A percentile compares a stretch with the other conserved stretches of the same genome.
Conservation (phyloP, 2,329 filamentous ascomycete genomes). For the Spiromastix sp. region DNA sequence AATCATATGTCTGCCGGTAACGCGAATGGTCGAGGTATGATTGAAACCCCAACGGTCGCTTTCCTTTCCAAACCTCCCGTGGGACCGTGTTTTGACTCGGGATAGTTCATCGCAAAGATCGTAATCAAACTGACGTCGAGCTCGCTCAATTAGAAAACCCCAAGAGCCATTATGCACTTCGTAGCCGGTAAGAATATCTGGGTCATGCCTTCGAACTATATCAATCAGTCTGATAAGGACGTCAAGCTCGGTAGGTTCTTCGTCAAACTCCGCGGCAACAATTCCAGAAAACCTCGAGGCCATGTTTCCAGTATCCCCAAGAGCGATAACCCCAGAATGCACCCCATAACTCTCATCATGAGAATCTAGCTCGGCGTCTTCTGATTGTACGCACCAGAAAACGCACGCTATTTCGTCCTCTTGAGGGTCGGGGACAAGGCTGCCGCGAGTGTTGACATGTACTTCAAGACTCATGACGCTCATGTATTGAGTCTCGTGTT, state of each 20-base stretch:
- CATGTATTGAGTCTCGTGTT: slow-evolving; percentile 88
- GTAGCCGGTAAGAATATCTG: slow-evolving; percentile 87
- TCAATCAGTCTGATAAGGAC: slow-evolving; percentile 77
- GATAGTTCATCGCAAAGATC: slow-evolving; percentile 87
- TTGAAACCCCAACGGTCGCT: slow-evolving; percentile 89
- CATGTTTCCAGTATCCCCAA: slow-evolving; percentile 53
- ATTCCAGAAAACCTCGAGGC: slow-evolving; percentile 53
- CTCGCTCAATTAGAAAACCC: slow-evolving; percentile 91
- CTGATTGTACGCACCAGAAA: slow-evolving; percentile 81
- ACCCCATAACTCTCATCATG: slow-evolving; percentile 41
- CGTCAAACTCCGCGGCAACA: slow-evolving; percentile 53
- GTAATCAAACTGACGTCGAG: slow-evolving; percentile 75
- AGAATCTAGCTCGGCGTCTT: slow-evolving; percentile 48
- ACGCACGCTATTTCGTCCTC: slow-evolving; percentile 80
- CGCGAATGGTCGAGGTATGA: slow-evolving; percentile 77
- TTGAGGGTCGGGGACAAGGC: slow-evolving; percentile 76
- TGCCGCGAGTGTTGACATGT: slow-evolving; percentile 77
- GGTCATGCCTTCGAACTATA: slow-evolving; percentile 73
- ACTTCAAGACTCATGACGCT: slow-evolving; percentile 90
- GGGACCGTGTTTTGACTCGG: slow-evolving; percentile 71
- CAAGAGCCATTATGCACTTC: slow-evolving; percentile 90
- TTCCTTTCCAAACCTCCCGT: slow-evolving; percentile 76
- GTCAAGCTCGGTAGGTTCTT: slow-evolving; percentile 72
- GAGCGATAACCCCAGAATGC: slow-evolving; percentile 60
- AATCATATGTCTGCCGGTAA: slow-evolving; percentile 94